Evolutionary conservation across 1,284 basidiomycete species (phyloP).

Genomic region (Cystobasidium pallidum): DNA sequence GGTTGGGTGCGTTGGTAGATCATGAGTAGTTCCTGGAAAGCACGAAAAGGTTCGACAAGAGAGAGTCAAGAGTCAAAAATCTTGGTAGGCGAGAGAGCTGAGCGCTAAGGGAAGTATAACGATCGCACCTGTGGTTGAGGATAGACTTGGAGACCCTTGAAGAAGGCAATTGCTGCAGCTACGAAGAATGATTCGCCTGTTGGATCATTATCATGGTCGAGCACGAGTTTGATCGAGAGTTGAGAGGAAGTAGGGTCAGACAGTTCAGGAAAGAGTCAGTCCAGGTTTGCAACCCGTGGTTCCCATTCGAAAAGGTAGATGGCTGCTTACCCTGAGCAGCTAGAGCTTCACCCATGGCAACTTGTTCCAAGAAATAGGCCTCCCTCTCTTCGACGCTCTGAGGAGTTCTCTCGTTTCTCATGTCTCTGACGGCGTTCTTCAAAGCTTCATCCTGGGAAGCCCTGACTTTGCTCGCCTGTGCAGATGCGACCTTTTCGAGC

Average conservation of each 20-base stretch:
- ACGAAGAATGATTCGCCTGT: conserved; percentile 75
- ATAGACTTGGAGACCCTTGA: conserved; percentile 90
- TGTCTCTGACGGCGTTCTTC: conserved; percentile 35
- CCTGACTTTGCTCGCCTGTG: conserved; percentile 15
- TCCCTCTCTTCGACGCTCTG: conserved; percentile 62
- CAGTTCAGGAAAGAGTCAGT: too few relatives aligned
- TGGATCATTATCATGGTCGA: conserved; percentile 1
- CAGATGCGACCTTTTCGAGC: conserved; percentile 5
- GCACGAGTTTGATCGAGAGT: conserved; percentile 20
- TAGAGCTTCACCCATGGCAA: conserved; percentile 83
- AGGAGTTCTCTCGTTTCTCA: conserved; percentile 35
- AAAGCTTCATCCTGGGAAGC: conserved; percentile 30
- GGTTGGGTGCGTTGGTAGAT: conserved; percentile 91
- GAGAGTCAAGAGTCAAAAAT: neutral
- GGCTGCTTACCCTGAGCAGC: conserved; percentile 69
- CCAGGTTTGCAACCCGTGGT: too few relatives aligned
- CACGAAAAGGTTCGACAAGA: neutral
- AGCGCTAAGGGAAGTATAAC: too few relatives aligned
- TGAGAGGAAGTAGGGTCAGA: neutral
- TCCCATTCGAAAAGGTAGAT: neutral
- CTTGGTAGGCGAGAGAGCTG: too few relatives aligned
- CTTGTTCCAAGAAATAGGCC: conserved; percentile 86
- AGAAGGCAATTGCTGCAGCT: conserved; percentile 85
- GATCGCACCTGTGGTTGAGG: conserved; percentile 59
- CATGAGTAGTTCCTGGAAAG: conserved; percentile 52